A percentile compares a stretch with the other conserved stretches of the same genome.
These are phyloP conservation scores for Curvularia eragrostidis DNA, from an alignment of 2,329 filamentous ascomycete genomes.

Conservation along the genomic window DNA sequence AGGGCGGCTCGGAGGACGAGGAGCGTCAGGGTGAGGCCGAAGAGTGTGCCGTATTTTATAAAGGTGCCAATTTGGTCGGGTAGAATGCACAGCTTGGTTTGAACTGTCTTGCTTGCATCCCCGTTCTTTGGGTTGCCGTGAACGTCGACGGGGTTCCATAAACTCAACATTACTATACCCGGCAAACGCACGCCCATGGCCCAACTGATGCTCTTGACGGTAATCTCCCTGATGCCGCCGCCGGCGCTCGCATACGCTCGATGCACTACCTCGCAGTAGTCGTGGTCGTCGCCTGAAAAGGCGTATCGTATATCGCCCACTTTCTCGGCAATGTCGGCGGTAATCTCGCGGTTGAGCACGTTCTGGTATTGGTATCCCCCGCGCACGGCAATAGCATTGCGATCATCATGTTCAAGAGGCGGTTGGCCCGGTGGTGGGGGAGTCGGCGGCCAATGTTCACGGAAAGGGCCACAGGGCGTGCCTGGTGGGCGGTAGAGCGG, in stretches of 20 bases:
- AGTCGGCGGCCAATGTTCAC: conserved; percentile 82
- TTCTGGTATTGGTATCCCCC: conserved; percentile 97
- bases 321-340: conserved; percentile 74
- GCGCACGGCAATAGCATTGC: conserved; percentile 78
- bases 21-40: conserved; percentile 59
- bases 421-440: conserved; percentile 66
- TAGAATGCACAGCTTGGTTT: conserved; percentile 88
- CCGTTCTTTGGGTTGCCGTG: conserved; percentile 37
- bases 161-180: conserved; percentile 84
- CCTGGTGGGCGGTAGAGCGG: conserved; percentile 82
- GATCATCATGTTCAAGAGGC: conserved; percentile 66
- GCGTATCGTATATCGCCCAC: conserved; percentile 83
- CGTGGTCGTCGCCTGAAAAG: conserved; percentile 96
- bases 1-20: conserved; percentile 56
- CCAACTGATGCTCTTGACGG: conserved; percentile 94
- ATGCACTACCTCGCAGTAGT: conserved; percentile 93
- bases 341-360: conserved; percentile 79
- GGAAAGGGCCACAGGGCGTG: conserved; percentile 84
- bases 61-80: conserved; percentile 88
- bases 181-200: conserved; percentile 92
- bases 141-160: conserved; percentile 87
- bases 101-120: conserved; percentile 67
- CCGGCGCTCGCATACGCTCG: conserved; percentile 67
- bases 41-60: conserved; percentile 74
- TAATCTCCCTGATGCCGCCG: conserved; percentile 74